Evolutionary conservation across 2,329 filamentous ascomycete species (phyloP), one percentile per base, ranked within the genome.

Genomic region (Trichophyton verrucosum): DNA sequence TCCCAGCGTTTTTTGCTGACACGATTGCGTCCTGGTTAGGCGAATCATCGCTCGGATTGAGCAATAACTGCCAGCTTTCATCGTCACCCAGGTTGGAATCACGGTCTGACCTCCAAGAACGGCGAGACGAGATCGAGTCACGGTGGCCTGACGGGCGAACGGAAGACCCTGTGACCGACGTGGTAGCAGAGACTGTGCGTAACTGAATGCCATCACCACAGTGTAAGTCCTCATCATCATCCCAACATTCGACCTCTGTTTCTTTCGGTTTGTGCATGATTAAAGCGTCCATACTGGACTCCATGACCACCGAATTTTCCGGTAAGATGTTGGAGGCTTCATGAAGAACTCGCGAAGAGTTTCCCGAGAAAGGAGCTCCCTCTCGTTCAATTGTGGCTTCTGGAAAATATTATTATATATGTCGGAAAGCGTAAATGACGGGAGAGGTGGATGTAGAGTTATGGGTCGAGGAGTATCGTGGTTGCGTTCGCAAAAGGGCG

Each of bases 1-100:
- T 96, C 66, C 94, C 94, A 27, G 91, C 91, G 71, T 85, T 86
- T 69, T 90, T 88, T 38, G 91, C 92, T 5, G 90, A 88, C 24
- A 88, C 84, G 68, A 99, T 92, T 63, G 94, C 91, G 70, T 95
- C 88, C 67, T 86, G 77, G 8, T 88, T 95, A 0, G 89, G 89
- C 64, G 84, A 82, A 68, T 95, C 89, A 71, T 96, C 91, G 71
- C 94, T 88, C 57, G 86, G 88, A 1, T 89, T 86, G 33, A 97
- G 77, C 66, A 92, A 83, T 22, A 97, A 82, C 67, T 96, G 90
- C 78, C 86, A 91, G 74, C 96, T 90, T 68, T 96, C 90, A 68
- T 95, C 89, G 40, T 85, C 88, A 63, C 75, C 79, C 61, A 82
- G 82, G 65, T 84, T 78, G 0, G 86, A 89, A 59, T 89, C 87